Base-by-base conservation (phyloP, 2,329 filamentous ascomycete genomes). In the Metarhizium sp. region DNA sequence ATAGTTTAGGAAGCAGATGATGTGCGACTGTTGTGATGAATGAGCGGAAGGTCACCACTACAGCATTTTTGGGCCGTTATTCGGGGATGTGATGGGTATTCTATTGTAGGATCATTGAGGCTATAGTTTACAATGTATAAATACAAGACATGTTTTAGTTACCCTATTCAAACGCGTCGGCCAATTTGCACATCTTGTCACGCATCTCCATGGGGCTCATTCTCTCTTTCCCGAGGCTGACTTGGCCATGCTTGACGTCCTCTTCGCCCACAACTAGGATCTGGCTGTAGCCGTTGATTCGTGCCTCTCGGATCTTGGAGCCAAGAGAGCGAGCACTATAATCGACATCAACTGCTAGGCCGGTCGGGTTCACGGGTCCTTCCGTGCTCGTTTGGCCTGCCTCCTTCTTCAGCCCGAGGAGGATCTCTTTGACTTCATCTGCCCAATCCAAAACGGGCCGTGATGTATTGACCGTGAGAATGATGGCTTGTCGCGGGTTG, bases 281-380 rank as follows among this genome's bases (percentile, higher is more conserved):
- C 55, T 88, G 75, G 53, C 87, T 84, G 67, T 92, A 94, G 45
- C 85, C 85, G 69, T 84, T 86, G 50, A 71, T 67, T 60, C 81
- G 85, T n/a, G 90, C 90, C 65, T 88, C 82, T 36, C 78, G 78
- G 25, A 90, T 78, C 69, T 94, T 95, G 65, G 84, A 81, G 2
- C 78, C 76, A 8, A 95, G 68, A 1, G 80, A 76, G 52, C 83
- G 78, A 14, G 78, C 73, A 53, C 80, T 85, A 38, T 74, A 77
- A 63, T 94, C 88, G 16, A 91, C 67, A 58, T 92, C 88, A 36
- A 95, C 81, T 14, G 80, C 74, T 47, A 92, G 75, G 6, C 75
- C 73, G 4, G 84, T 85, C 1, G 82, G 79, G n/a, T 78, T 76
- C 7, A 76, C 68, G 3, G 81, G 71, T 4, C 76, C 75, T 4